Evolutionary conservation across 208 protist genomes (phyloP).

Genomic region (Acanthamoeba quina): DNA sequence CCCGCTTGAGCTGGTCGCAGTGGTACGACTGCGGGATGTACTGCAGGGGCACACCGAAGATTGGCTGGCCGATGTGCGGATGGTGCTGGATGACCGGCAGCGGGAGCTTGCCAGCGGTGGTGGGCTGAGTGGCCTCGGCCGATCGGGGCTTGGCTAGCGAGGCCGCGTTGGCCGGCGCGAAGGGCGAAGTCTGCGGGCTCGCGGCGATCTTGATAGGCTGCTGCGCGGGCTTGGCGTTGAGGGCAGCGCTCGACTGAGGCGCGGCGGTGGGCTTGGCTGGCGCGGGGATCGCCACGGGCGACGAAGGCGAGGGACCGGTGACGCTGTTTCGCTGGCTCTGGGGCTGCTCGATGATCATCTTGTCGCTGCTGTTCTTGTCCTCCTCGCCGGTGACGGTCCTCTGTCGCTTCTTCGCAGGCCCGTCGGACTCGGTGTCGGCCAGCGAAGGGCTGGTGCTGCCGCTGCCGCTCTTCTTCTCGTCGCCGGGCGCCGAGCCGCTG

Average conservation of each 20-base stretch:
- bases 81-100: neutral
- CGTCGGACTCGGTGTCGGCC: conserved; percentile 17
- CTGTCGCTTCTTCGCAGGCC: conserved; percentile 20
- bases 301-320: neutral
- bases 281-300: neutral
- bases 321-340: conserved; percentile 17
- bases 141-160: neutral
- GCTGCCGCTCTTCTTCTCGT: conserved; percentile 13
- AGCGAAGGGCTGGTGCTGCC: neutral
- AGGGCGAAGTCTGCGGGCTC: neutral
- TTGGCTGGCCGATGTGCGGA: neutral
- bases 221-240: neutral
- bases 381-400: conserved; percentile 9
- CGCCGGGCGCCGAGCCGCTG: conserved; percentile 22
- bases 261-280: neutral
- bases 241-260: neutral
- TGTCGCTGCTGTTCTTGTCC: neutral
- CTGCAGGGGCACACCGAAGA: conserved; percentile 51
- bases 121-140: neutral
- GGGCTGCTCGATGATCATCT: conserved; percentile 12
- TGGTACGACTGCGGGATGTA: conserved; percentile 67
- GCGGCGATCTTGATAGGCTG: neutral
- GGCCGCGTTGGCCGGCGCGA: neutral
- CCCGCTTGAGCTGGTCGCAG: conserved; percentile 65
- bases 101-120: neutral